phyloP scores from a whole-genome alignment of 108 stramenopile genomes.

The Cyclotella distinguenda region DNA sequence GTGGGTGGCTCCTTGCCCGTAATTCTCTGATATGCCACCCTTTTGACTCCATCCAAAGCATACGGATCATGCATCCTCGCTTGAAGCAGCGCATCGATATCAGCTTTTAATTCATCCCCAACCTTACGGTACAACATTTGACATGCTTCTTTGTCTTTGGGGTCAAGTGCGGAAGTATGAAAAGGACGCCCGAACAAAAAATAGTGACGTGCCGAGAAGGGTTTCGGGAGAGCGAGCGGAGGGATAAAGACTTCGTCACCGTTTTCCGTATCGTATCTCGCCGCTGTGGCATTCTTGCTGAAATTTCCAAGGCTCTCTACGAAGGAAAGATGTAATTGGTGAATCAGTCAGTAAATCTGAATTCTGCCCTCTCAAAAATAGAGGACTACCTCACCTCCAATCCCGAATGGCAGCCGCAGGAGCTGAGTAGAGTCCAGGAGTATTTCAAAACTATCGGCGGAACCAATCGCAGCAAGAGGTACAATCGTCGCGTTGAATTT shows the following conservation, averaged over 20 bases:
- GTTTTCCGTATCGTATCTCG: constrained; percentile 63
- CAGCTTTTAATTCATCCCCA: constrained; percentile 60
- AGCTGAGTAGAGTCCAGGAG: constrained; percentile 70
- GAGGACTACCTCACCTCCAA: constrained; percentile 43
- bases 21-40: constrained; percentile 24
- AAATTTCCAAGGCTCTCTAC: constrained; percentile 47
- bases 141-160: constrained; percentile 66
- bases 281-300: constrained; percentile 50
- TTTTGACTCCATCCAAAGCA: constrained; percentile 35
- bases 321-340: background rate
- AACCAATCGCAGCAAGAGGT: constrained; percentile 87
- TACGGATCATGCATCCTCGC: constrained; percentile 75
- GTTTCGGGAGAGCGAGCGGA: constrained; percentile 67
- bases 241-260: constrained; percentile 68
- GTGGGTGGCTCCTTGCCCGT: constrained; percentile 47
- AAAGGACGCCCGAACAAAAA: constrained; percentile 84
- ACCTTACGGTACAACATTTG: constrained; percentile 52
- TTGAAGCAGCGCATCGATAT: constrained; percentile 70
- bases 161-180: constrained; percentile 57
- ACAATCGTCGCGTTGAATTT: constrained; percentile 91
- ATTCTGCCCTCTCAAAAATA: background rate
- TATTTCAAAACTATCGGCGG: constrained; percentile 74
- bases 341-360: background rate
- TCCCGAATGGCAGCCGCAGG: constrained; percentile 63
- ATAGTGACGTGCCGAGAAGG: constrained; percentile 76